A percentile compares a stretch with the other conserved stretches of the same genome.
phyloP scores from a whole-genome alignment of 192 early-diverging fungal genomes.

The Powellomyces hirtus region DNA sequence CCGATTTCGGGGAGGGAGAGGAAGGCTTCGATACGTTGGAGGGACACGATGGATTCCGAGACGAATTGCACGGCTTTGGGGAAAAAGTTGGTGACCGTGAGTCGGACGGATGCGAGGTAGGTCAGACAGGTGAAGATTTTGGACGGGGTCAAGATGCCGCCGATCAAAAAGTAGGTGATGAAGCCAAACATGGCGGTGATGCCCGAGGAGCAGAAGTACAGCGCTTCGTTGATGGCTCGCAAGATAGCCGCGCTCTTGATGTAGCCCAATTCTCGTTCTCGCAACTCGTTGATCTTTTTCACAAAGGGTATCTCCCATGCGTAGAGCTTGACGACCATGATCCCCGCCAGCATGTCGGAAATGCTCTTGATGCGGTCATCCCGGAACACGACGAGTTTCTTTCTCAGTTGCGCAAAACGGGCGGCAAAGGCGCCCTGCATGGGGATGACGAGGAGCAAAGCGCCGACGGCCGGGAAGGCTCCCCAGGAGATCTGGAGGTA shows the following conservation, averaged over 20 bases:
- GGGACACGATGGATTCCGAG: constrained; percentile 30
- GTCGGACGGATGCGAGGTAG: constrained; percentile 32
- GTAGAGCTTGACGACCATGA: constrained; percentile 50
- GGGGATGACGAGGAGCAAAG: constrained; percentile 42
- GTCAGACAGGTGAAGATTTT: constrained; percentile 45
- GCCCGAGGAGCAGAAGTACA: constrained; percentile 43
- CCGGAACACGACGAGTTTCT: constrained; percentile 20
- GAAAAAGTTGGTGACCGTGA: constrained; percentile 49
- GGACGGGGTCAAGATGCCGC: constrained; percentile 42
- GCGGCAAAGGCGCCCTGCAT: constrained; percentile 42
- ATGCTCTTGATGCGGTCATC: constrained; percentile 49
- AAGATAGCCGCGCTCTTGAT: constrained; percentile 37
- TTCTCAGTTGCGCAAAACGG: constrained; percentile 31
- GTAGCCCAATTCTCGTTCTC: constrained; percentile 33
- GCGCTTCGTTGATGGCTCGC: constrained; percentile 47
- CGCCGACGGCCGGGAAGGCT: constrained; percentile 35
- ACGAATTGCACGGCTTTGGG: constrained; percentile 47
- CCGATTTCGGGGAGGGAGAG: constrained; percentile 40
- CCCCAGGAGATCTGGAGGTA: constrained; percentile 42
- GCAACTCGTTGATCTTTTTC: constrained; percentile 31
- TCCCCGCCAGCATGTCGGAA: constrained; percentile 46
- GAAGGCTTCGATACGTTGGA: constrained; percentile 44
- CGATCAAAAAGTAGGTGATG: constrained; percentile 37
- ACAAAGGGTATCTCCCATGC: constrained; percentile 52
- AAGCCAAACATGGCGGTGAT: constrained; percentile 47